A percentile compares a stretch with the other conserved stretches of the same genome.
phyloP scores from a whole-genome alignment of 805 yeast species.

The Scheffersomyces ergatensis region DNA sequence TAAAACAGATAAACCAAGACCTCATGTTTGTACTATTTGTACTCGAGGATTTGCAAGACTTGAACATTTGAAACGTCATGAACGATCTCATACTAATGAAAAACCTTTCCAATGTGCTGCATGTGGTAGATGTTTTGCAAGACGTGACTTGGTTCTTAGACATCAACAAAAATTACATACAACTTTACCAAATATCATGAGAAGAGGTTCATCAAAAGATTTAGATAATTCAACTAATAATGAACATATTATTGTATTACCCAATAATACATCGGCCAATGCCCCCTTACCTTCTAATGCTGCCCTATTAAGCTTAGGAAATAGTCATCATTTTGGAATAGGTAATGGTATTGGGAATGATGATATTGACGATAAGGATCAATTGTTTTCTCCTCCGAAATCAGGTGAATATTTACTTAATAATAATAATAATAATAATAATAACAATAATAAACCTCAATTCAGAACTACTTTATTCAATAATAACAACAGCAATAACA shows the following conservation, averaged over 20 bases:
- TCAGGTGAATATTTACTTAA: neutral
- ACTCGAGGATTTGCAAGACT: slow-evolving; percentile 94
- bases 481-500: neutral
- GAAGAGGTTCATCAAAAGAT: slow-evolving; percentile 26
- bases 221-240: slow-evolving; percentile 20
- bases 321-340: neutral
- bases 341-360: too few species aligned
- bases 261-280: slow-evolving; percentile 50
- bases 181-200: slow-evolving; percentile 38
- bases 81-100: slow-evolving; percentile 91
- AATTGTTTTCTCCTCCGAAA: neutral
- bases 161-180: slow-evolving; percentile 94
- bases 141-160: slow-evolving; percentile 82
- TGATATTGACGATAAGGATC: neutral
- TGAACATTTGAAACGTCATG: slow-evolving; percentile 93
- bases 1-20: slow-evolving; percentile 91
- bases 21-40: slow-evolving; percentile 86
- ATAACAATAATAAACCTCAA: slow-evolving; percentile 7
- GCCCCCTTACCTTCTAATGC: slow-evolving; percentile 41
- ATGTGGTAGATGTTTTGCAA: slow-evolving; percentile 93
- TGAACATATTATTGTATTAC: slow-evolving; percentile 51
- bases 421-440: neutral
- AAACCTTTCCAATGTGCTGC: slow-evolving; percentile 96
- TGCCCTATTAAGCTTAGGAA: neutral
- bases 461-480: slow-evolving; percentile 11